phyloP scores from a whole-genome alignment of 345 rosid genomes.

The Melastoma malabathricum region DNA sequence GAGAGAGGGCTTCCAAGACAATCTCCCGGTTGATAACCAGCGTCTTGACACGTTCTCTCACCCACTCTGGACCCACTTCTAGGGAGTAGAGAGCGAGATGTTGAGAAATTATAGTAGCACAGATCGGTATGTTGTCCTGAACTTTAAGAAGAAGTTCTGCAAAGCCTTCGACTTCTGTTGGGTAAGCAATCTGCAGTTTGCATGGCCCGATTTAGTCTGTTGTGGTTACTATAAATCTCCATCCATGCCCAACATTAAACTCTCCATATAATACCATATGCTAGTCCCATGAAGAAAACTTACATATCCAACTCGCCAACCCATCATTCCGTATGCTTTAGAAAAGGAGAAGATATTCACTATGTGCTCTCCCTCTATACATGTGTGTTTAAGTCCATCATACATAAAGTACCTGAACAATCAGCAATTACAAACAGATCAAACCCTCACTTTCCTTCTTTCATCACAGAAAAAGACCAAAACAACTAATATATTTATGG shows the following conservation, averaged over 20 bases:
- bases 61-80: conserved; percentile 75
- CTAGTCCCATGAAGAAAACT: conserved; percentile 17
- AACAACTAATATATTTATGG: too few relatives aligned
- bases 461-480: neutral
- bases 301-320: conserved; percentile 99
- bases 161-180: conserved; percentile 64
- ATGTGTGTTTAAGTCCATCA: conserved; percentile 73
- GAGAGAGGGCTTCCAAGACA: conserved; percentile 60
- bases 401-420: conserved; percentile 89
- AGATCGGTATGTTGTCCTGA: conserved; percentile 92
- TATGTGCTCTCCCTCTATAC: conserved; percentile 81
- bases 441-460: too few relatives aligned
- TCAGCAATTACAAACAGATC: neutral
- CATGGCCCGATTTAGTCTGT: neutral
- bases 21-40: conserved; percentile 73
- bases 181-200: conserved; percentile 68
- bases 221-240: neutral
- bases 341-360: conserved; percentile 96
- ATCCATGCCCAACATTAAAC: neutral
- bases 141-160: conserved; percentile 61
- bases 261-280: neutral
- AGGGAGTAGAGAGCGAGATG: conserved; percentile 66
- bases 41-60: conserved; percentile 45
- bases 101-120: conserved; percentile 77
- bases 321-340: conserved; percentile 99